Percentiles rank a stretch among this genome's conserved stretches.
Conservation (phyloP, 306 rosid species). For the Biancaea sappan region DNA sequence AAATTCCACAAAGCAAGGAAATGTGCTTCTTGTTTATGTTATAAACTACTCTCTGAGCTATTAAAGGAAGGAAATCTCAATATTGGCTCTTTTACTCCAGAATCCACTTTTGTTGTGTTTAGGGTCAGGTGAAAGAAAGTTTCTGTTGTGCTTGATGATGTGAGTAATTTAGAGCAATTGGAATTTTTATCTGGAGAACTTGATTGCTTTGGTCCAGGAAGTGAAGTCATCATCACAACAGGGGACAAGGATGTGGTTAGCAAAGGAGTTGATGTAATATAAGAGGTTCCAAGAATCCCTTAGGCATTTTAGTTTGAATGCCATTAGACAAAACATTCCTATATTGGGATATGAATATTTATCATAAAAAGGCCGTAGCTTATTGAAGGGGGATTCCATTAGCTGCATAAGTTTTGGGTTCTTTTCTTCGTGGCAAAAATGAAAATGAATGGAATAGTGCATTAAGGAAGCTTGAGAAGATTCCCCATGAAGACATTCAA, state of each 20-base stretch:
- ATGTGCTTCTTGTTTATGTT: no score
- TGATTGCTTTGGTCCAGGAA: neutral
- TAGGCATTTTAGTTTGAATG: no score
- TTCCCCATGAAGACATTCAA: neutral
- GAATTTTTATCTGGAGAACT: neutral
- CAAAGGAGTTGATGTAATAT: neutral
- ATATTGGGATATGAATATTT: conserved; percentile 12
- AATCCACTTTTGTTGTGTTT: no score
- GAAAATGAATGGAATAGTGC: conserved; percentile 1
- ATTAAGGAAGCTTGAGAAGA: neutral
- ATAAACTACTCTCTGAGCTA: no score
- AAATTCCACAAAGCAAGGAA: no score
- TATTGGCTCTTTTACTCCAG: no score
- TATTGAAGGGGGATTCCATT: conserved; percentile 27
- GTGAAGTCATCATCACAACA: neutral
- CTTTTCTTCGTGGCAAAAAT: neutral
- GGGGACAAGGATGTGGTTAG: neutral
- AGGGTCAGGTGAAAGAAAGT: neutral
- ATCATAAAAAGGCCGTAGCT: neutral
- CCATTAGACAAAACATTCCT: no score
- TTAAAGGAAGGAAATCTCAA: no score
- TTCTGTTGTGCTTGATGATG: conserved; percentile 12
- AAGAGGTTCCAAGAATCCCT: neutral
- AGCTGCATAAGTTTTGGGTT: conserved; percentile 24
- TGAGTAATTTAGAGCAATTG: neutral